phyloP scores from a whole-genome alignment of 2,329 filamentous ascomycete genomes.

The Apiospora rasikravindrae region DNA sequence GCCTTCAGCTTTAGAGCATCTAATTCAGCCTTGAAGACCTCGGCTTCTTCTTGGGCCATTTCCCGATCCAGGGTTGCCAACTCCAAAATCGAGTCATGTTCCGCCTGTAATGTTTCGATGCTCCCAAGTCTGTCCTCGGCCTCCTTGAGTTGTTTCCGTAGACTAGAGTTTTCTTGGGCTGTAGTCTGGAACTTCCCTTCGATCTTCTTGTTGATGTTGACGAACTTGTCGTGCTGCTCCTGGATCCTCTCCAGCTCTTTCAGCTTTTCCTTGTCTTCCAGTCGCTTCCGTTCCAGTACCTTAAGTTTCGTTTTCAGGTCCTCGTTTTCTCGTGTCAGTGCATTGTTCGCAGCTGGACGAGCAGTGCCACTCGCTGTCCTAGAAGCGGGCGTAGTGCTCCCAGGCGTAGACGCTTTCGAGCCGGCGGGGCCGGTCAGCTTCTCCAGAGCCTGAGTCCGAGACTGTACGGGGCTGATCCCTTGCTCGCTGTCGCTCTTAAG shows the following conservation, averaged over 20 bases:
- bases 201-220: slow-evolving; percentile 86
- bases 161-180: slow-evolving; percentile 76
- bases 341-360: slow-evolving; percentile 50
- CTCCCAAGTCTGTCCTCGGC: slow-evolving; percentile 71
- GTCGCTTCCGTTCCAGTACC: slow-evolving; percentile 83
- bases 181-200: slow-evolving; percentile 88
- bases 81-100: slow-evolving; percentile 85
- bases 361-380: slow-evolving; percentile 36
- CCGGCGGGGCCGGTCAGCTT: slow-evolving; percentile 46
- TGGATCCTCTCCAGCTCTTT: slow-evolving; percentile 79
- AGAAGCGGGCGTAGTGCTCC: slow-evolving; percentile 36
- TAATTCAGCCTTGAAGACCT: slow-evolving; percentile 80
- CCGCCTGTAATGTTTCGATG: slow-evolving; percentile 76
- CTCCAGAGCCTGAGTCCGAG: slow-evolving; percentile 58
- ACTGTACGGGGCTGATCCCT: slow-evolving; percentile 55
- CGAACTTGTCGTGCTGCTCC: slow-evolving; percentile 77
- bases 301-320: slow-evolving; percentile 87
- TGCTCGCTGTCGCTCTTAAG: slow-evolving; percentile 58
- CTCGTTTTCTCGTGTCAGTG: slow-evolving; percentile 73
- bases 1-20: slow-evolving; percentile 75
- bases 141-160: slow-evolving; percentile 80
- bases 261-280: slow-evolving; percentile 84
- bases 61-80: slow-evolving; percentile 88
- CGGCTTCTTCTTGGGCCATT: slow-evolving; percentile 93
- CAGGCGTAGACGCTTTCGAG: slow-evolving; percentile 38